Evolutionary conservation across 331 rosid species (phyloP).

Genomic region (Prunus yedoensis): DNA sequence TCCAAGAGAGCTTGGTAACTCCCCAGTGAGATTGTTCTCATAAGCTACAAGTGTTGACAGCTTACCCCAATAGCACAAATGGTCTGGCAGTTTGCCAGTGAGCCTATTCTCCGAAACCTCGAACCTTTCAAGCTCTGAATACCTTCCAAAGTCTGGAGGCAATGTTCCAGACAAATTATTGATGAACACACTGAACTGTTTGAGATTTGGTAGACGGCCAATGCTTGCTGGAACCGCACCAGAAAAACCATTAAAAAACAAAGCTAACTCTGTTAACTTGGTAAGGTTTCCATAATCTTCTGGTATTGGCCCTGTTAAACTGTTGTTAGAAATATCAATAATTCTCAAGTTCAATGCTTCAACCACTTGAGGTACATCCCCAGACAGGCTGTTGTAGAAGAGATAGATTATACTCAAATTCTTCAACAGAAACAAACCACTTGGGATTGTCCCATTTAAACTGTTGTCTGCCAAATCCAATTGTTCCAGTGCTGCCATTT

Average conservation of each 20-base stretch:
- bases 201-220: slow-evolving; percentile 51
- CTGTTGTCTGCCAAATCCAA: slow-evolving; percentile 39
- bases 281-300: slow-evolving; percentile 55
- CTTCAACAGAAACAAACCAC: slow-evolving; percentile 42
- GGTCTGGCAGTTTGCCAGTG: slow-evolving; percentile 56
- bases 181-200: slow-evolving; percentile 27
- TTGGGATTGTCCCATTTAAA: slow-evolving; percentile 55
- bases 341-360: slow-evolving; percentile 39
- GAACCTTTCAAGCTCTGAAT: slow-evolving; percentile 43
- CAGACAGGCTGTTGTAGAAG: slow-evolving; percentile 40
- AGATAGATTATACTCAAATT: slow-evolving; percentile 50
- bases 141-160: slow-evolving; percentile 58
- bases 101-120: slow-evolving; percentile 43
- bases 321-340: slow-evolving; percentile 50
- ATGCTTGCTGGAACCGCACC: slow-evolving; percentile 62
- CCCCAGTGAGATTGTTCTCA: slow-evolving; percentile 53
- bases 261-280: slow-evolving; percentile 35
- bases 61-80: slow-evolving; percentile 52
- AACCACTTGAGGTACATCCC: slow-evolving; percentile 51
- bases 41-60: slow-evolving; percentile 38
- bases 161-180: slow-evolving; percentile 62
- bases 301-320: slow-evolving; percentile 54
- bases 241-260: slow-evolving; percentile 42
- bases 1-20: slow-evolving; percentile 67
- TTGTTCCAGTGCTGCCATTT: slow-evolving; percentile 45